These are phyloP conservation scores for Microdochium trichocladiopsis DNA, from an alignment of 2,329 filamentous ascomycete genomes.

Conservation along the genomic window DNA sequence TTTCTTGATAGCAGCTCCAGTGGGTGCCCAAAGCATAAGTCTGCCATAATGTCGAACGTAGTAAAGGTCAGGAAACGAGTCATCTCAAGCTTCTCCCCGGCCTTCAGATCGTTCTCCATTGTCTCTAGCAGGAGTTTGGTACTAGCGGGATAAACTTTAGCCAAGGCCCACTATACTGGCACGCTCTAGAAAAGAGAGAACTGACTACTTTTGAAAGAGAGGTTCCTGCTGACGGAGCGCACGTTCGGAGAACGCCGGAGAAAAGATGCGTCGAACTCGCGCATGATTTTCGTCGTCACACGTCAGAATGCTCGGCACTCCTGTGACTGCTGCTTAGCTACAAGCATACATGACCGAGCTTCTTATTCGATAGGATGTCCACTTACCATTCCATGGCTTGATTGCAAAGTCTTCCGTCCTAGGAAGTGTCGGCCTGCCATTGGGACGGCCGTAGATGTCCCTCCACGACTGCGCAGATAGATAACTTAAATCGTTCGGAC, in stretches of 20 bases:
- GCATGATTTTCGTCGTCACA: not conserved
- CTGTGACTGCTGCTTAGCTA: not conserved
- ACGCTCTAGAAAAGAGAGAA: not conserved
- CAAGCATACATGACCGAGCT: too few relatives aligned
- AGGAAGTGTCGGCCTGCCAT: not conserved
- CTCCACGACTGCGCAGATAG: constrained; percentile 29
- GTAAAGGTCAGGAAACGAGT: constrained; percentile 6
- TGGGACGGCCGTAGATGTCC: constrained; percentile 18
- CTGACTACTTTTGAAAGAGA: not conserved
- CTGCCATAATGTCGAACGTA: not conserved
- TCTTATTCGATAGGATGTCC: too few relatives aligned
- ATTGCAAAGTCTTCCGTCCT: not conserved
- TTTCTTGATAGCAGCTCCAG: constrained; percentile 1
- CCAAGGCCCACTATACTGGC: not conserved
- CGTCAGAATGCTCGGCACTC: not conserved
- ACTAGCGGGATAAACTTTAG: not conserved
- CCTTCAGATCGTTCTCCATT: not conserved
- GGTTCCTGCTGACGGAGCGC: not conserved
- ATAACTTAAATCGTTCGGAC: constrained; percentile 33
- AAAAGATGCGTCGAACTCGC: not conserved
- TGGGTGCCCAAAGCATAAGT: not conserved
- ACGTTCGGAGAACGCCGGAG: not conserved
- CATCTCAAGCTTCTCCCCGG: not conserved
- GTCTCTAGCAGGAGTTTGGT: not conserved
- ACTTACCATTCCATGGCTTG: not conserved